Percentiles rank a stretch among this genome's conserved stretches.
phyloP scores from a whole-genome alignment of 2,329 filamentous ascomycete genomes.

The Calonectria leucothoes region DNA sequence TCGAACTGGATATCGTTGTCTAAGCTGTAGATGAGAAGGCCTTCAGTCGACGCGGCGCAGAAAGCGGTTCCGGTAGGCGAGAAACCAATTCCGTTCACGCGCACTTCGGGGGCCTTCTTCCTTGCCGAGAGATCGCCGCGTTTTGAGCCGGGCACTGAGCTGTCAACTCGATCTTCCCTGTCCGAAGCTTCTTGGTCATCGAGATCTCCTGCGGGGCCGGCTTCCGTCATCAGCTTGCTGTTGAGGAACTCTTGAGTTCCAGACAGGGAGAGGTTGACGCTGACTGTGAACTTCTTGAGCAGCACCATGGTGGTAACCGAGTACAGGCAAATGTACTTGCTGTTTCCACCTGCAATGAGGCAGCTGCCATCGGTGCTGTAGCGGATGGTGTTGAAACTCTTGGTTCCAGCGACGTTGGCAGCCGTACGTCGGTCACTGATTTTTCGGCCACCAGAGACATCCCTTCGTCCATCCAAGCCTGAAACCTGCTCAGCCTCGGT shows the following conservation, averaged over 20 bases:
- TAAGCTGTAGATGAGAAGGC: slow-evolving; percentile 91
- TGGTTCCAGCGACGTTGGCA: slow-evolving; percentile 89
- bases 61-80: slow-evolving; percentile 90
- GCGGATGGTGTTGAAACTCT: slow-evolving; percentile 86
- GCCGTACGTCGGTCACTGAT: slow-evolving; percentile 89
- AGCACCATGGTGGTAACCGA: slow-evolving; percentile 93
- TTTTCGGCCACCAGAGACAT: slow-evolving; percentile 93
- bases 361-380: slow-evolving; percentile 96
- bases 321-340: slow-evolving; percentile 98
- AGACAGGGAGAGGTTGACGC: slow-evolving; percentile 93
- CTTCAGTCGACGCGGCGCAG: slow-evolving; percentile 95
- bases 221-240: slow-evolving; percentile 91
- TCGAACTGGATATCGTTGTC: slow-evolving; percentile 90
- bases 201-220: slow-evolving; percentile 84
- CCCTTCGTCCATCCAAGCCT: slow-evolving; percentile 88
- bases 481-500: slow-evolving; percentile 87
- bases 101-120: slow-evolving; percentile 82
- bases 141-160: slow-evolving; percentile 84
- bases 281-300: slow-evolving; percentile 95
- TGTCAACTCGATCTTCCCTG: slow-evolving; percentile 84
- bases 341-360: slow-evolving; percentile 90
- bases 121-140: slow-evolving; percentile 85
- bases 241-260: slow-evolving; percentile 98
- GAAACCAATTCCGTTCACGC: slow-evolving; percentile 87
- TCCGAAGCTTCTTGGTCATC: slow-evolving; percentile 92